Evolutionary conservation across 75 land plant genomes (phyloP), one percentile per base, ranked within the genome.

Genomic region (Sequoiadendron giganteum): DNA sequence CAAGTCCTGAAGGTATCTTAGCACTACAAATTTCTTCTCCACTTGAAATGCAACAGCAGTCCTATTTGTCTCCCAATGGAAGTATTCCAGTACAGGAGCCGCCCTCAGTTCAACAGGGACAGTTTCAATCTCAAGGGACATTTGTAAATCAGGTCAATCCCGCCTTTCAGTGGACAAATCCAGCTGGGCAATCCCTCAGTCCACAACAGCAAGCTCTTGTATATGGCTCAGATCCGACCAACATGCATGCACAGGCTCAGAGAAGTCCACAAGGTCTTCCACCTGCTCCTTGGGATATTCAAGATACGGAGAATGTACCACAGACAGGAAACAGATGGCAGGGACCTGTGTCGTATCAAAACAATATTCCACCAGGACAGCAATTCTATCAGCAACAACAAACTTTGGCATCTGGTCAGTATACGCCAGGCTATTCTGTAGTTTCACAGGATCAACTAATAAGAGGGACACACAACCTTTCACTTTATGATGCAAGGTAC

Each of bases 231-330:
- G 65, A 78, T 49, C 55, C 86, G 38, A 48, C n/a, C 55, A 85
- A 70, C 87, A 80, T 87, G 36, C 36, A 80, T 39, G 38, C 38
- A 85, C 58, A 52, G 39, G 42, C 58, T 34, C 65, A 36, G 43
- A 85, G 65, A 52, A 85, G 58, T 21, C 82, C 87, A 43, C 45
- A 58, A 6, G 85, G 93, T 16, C 87, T 95, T 28, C 95, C 95
- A 48, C 95, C 92, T 47, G 95, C 96, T 55, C 96, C 96, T 1
- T 95, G 96, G 96, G 96, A 94, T 85, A 85, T 88, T 48, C 95
- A 93, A 87, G 86, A 47, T 85, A 55, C 19, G 34, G 86, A 85
- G 65, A 85, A 52, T 55, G 61, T 38, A 39, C 91, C 34, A 80
- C 55, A 9, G 89, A 86, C 42, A 52, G 88, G 28, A 52, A 43